Evolutionary conservation across 2,329 filamentous ascomycete species (phyloP).

Genomic region (Ampelomyces quisqualis): DNA sequence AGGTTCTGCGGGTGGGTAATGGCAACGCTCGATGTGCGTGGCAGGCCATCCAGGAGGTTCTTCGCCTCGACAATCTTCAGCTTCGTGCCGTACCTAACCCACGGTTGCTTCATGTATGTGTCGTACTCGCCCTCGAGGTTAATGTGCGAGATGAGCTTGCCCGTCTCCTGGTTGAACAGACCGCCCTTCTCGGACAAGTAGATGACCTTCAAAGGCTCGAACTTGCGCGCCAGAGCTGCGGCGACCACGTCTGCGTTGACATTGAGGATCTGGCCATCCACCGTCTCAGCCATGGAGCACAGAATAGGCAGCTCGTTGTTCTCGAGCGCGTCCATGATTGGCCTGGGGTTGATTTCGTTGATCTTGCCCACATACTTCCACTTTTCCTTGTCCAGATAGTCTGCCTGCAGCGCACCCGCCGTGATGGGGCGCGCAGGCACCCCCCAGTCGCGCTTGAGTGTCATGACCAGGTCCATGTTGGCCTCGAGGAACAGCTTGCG

Average conservation of each 20-base stretch:
- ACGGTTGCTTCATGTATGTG: slow-evolving; percentile 85
- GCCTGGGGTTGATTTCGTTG: slow-evolving; percentile 83
- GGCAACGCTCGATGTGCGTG: slow-evolving; percentile 88
- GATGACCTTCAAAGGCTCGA: slow-evolving; percentile 95
- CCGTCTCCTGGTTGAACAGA: slow-evolving; percentile 88
- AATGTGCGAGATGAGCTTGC: slow-evolving; percentile 93
- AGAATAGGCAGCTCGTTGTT: slow-evolving; percentile 86
- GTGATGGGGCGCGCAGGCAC: slow-evolving; percentile 87
- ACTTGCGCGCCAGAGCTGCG: slow-evolving; percentile 81
- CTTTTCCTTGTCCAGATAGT: slow-evolving; percentile 95
- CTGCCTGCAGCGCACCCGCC: slow-evolving; percentile 84
- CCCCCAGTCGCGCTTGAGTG: slow-evolving; percentile 78
- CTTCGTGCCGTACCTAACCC: slow-evolving; percentile 92
- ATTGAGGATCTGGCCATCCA: slow-evolving; percentile 89
- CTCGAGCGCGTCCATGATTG: slow-evolving; percentile 87
- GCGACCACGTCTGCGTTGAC: slow-evolving; percentile 98
- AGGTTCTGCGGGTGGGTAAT: slow-evolving; percentile 96
- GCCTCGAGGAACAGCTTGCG: slow-evolving; percentile 92
- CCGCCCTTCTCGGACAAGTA: slow-evolving; percentile 99
- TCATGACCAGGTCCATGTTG: slow-evolving; percentile 88
- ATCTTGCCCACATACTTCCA: slow-evolving; percentile 96
- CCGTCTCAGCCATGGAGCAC: slow-evolving; percentile 93
- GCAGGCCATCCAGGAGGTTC: slow-evolving; percentile 83
- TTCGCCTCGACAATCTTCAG: slow-evolving; percentile 98
- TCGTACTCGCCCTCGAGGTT: slow-evolving; percentile 97